Conservation (phyloP, 169 alveolate species). For the Eimeria necatrix region DNA sequence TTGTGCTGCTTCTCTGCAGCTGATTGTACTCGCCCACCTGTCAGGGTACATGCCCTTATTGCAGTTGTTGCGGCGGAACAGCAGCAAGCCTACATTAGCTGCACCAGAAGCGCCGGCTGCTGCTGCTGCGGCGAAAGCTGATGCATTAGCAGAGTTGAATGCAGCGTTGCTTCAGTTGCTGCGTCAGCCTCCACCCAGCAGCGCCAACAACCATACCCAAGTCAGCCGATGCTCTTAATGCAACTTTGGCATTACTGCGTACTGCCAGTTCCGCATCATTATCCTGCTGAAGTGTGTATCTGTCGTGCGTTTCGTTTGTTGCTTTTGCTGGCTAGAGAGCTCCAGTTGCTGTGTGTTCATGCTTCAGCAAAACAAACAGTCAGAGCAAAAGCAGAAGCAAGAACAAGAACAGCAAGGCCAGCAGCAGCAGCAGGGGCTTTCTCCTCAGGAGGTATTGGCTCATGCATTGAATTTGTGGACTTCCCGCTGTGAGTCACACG, state of each 20-base stretch:
- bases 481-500: neutral
- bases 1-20: neutral
- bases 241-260: neutral
- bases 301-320: neutral
- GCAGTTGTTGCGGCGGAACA: constrained; percentile 20
- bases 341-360: neutral
- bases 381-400: neutral
- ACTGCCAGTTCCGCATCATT: neutral
- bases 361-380: neutral
- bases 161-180: neutral
- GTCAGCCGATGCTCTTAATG: neutral
- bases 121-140: neutral
- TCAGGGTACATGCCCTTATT: neutral
- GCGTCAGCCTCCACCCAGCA: neutral
- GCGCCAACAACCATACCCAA: neutral
- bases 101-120: neutral
- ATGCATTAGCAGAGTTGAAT: neutral
- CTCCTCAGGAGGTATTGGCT: neutral
- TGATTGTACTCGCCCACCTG: neutral
- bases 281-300: neutral
- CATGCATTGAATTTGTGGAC: neutral
- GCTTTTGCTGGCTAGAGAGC: neutral
- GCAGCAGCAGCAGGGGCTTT: too few relatives aligned
- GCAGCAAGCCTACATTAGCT: neutral
- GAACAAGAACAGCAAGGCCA: too few relatives aligned